A percentile compares a stretch with the other conserved stretches of the same genome.
These are phyloP conservation scores for Colletotrichum lentis DNA, from an alignment of 2,329 filamentous ascomycete species.

Conservation along the genomic window DNA sequence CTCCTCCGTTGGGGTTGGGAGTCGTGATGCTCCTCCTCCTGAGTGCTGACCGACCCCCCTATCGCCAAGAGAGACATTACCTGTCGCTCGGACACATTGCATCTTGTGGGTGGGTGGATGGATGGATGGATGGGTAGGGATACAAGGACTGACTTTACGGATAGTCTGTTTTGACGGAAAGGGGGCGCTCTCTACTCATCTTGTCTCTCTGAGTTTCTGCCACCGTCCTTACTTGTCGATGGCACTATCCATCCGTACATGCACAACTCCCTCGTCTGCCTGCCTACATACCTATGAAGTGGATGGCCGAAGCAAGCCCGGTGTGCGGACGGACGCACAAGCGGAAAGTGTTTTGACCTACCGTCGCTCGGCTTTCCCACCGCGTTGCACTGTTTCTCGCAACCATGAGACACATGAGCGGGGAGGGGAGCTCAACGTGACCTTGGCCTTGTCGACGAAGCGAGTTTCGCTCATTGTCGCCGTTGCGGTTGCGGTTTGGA, in stretches of 20 bases:
- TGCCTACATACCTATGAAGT: too few species aligned
- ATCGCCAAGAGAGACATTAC: constrained; percentile 25
- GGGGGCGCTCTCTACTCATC: constrained; percentile 28
- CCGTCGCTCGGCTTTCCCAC: constrained; percentile 1
- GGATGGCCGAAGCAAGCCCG: constrained; percentile 8
- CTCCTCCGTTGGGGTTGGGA: neutral
- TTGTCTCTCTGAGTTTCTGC: constrained; percentile 3
- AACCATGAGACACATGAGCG: constrained; percentile 7
- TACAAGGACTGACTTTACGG: neutral
- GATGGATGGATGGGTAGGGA: neutral
- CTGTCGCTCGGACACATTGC: constrained; percentile 25
- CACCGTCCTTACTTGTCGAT: constrained; percentile 18
- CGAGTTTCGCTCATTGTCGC: constrained; percentile 8
- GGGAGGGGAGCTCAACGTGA: neutral
- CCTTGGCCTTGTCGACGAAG: neutral
- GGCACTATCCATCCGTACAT: constrained; percentile 15
- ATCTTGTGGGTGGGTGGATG: constrained; percentile 5
- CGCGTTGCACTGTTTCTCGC: constrained; percentile 2
- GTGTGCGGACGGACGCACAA: constrained; percentile 13
- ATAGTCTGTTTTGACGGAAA: constrained; percentile 3
- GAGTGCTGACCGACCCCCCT: neutral
- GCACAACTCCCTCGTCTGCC: neutral
- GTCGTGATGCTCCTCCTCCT: constrained; percentile 2
- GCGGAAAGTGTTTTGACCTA: constrained; percentile 11
- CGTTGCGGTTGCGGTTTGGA: constrained; percentile 21